Base-by-base conservation (phyloP, 1,284 basidiomycete species). In the Apiotrichum domesticum region DNA sequence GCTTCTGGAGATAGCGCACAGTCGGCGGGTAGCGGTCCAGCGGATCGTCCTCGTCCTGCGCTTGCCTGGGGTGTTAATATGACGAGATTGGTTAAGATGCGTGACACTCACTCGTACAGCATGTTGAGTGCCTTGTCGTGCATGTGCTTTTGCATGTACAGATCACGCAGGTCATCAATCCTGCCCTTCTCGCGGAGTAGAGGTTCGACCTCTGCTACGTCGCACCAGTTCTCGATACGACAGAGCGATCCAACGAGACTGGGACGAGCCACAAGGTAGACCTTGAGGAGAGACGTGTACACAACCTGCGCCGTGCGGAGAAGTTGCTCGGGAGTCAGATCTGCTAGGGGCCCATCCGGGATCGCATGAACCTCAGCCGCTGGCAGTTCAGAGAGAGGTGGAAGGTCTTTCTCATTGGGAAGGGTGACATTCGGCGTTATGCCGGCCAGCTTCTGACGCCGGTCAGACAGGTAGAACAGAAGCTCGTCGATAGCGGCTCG, bases 141-240 rank as follows among this genome's bases (percentile, higher is more conserved):
- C 90, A 95, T 94, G 77, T 88, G 88, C 80, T 94, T 94, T 46
- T 91, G 92, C 66, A 90, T 86, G 72, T 97, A 98, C 41, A 98
- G 78, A 71, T 90, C 88, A 48, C 92, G 85, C 51, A 99, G 81
- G 73, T 98, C 96, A 1, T 85, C 83, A 68, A 84, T 89, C 85
- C 93, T 94, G 82, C 88, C 86, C 35, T 87, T 83, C 39, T 85
- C 84, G 62, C 84, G 82, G 45, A 99, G 77, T 56, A 93, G 83
- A 69, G 88, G 89, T 72, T 98, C 93, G 0, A 98, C 91, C 70
- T 98, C 91, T 1, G 86, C 85, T 0, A 98, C 92, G 69, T 98
- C 92, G 75, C 94, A 98, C 91, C 93, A 98, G 74, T 98, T 98
- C 21, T 90, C 85, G 42, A 95, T 80, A 41, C 96, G 83, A 75